A percentile compares a stretch with the other conserved stretches of the same genome.
Evolutionary conservation across 176 grass and related monocot species (phyloP).

Genomic region (Avena eriantha): DNA sequence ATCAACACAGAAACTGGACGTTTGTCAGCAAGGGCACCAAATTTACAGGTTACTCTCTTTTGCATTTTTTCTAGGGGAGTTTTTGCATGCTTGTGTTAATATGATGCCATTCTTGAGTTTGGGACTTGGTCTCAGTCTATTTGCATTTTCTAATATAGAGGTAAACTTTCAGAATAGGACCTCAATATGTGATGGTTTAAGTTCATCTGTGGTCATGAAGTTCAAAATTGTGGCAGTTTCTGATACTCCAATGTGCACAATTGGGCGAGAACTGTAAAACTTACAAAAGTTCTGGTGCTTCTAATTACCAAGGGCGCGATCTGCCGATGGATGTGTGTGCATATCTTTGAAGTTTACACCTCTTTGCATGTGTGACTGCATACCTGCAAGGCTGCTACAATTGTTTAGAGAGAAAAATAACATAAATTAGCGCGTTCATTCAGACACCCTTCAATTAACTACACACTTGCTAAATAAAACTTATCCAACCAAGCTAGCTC

Average conservation of each 20-base stretch:
- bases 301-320: not conserved
- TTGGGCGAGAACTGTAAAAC: slow-evolving; percentile 19
- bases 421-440: not conserved
- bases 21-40: slow-evolving; percentile 90
- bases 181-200: slow-evolving; percentile 22
- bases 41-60: slow-evolving; percentile 77
- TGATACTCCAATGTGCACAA: slow-evolving; percentile 1
- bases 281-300: not conserved
- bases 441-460: not conserved
- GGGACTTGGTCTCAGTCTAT: slow-evolving; percentile 22
- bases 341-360: not conserved
- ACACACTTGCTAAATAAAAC: slow-evolving; percentile 4
- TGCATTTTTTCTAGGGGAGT: slow-evolving; percentile 6
- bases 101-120: slow-evolving; percentile 13
- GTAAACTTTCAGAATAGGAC: slow-evolving; percentile 32
- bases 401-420: not conserved
- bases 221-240: slow-evolving; percentile 24
- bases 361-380: not conserved
- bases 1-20: slow-evolving; percentile 99
- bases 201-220: not conserved
- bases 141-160: not conserved
- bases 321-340: slow-evolving; percentile 7
- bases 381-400: not conserved
- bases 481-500: not conserved
- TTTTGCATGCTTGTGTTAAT: slow-evolving; percentile 8